A percentile compares a stretch with the other conserved stretches of the same genome.
These are phyloP conservation scores for Amphibolis antarctica DNA, from an alignment of 106 monocot species.

Conservation along the genomic window DNA sequence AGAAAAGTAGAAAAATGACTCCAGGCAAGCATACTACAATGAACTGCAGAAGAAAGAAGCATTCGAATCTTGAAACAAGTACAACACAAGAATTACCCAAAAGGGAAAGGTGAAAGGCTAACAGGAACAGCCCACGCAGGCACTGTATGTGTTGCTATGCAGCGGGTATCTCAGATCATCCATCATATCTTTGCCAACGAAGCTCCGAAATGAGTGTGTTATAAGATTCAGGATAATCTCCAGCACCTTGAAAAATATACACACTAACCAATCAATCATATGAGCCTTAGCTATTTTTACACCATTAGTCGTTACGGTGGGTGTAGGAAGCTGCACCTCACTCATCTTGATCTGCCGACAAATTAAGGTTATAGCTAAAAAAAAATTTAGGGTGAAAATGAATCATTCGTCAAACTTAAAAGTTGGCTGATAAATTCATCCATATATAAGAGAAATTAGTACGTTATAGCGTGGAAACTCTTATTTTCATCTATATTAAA, in stretches of 20 bases:
- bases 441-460: no score
- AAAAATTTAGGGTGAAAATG: no score
- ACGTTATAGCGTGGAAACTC: no score
- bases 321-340: not conserved
- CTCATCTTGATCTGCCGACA: not conserved
- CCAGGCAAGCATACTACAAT: conserved; percentile 41
- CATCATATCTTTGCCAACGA: conserved; percentile 23
- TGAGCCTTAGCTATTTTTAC: conserved; percentile 8
- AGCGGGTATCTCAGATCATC: conserved; percentile 17
- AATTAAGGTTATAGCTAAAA: no score
- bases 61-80: not conserved
- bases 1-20: conserved; percentile 34
- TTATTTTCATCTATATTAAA: no score
- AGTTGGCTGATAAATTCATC: no score
- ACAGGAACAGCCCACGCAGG: conserved; percentile 18
- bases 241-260: conserved; percentile 7
- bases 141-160: conserved; percentile 15
- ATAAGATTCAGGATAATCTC: conserved; percentile 15
- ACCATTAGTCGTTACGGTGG: conserved; percentile 4
- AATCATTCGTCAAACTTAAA: no score
- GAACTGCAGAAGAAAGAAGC: conserved; percentile 24
- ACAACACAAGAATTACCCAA: not conserved
- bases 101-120: not conserved
- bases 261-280: conserved; percentile 17
- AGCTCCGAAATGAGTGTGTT: conserved; percentile 16